Evolutionary conservation across 2,329 filamentous ascomycete species (phyloP).

Genomic region (Hymenoscyphus scutula): DNA sequence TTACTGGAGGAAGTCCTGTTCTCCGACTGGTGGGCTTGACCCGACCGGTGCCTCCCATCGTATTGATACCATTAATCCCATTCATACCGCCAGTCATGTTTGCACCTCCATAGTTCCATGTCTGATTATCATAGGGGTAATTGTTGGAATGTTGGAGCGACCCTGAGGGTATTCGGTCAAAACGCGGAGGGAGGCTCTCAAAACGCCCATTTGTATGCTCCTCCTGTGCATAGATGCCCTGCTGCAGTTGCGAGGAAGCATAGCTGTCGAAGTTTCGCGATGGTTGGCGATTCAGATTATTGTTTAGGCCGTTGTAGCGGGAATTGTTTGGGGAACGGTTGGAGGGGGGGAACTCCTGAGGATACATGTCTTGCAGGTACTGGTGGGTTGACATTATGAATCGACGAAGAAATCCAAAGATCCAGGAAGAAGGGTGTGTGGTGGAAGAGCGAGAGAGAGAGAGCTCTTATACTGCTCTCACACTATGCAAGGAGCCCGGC

Average conservation of each 20-base stretch:
- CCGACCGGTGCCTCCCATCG: constrained; percentile 62
- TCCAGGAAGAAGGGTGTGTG: constrained; percentile 8
- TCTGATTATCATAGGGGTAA: constrained; percentile 69
- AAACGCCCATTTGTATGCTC: constrained; percentile 53
- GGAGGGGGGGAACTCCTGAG: constrained; percentile 59
- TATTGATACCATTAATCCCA: constrained; percentile 60
- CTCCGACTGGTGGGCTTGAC: constrained; percentile 54
- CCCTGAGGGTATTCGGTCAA: constrained; percentile 27
- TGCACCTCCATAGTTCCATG: constrained; percentile 70
- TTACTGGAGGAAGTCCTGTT: constrained; percentile 70
- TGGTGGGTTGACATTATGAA: constrained; percentile 51
- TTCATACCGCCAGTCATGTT: constrained; percentile 53
- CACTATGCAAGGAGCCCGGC: constrained; percentile 36
- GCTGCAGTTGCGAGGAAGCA: constrained; percentile 41
- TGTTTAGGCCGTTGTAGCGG: constrained; percentile 43
- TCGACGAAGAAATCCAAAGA: constrained; percentile 7
- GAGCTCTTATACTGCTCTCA: constrained; percentile 25
- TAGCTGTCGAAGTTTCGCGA: constrained; percentile 78
- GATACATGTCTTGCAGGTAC: constrained; percentile 59
- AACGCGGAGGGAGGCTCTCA: constrained; percentile 42
- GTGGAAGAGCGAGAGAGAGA: constrained; percentile 15
- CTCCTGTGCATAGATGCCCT: constrained; percentile 69
- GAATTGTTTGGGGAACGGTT: constrained; percentile 62
- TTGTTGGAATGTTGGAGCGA: constrained; percentile 47
- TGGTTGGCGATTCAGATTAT: constrained; percentile 62